These are phyloP conservation scores for Clarireedia monteithiana DNA, from an alignment of 2,329 filamentous ascomycete species.

Conservation along the genomic window DNA sequence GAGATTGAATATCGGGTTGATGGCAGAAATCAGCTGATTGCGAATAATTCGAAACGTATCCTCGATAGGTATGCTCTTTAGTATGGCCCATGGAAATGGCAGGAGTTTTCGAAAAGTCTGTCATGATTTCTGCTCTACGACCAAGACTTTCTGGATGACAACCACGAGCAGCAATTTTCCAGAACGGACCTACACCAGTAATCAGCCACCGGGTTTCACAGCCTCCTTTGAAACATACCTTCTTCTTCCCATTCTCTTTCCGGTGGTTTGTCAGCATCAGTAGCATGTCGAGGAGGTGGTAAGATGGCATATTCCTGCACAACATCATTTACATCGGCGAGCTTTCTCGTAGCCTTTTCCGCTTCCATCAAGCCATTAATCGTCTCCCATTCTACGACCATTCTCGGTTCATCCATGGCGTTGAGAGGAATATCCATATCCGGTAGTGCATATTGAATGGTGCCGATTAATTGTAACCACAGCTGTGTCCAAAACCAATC, in stretches of 20 bases:
- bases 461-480: constrained; percentile 30
- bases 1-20: constrained; percentile 46
- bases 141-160: constrained; percentile 57
- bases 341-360: constrained; percentile 36
- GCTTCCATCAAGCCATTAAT: constrained; percentile 42
- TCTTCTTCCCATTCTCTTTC: constrained; percentile 16
- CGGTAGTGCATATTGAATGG: constrained; percentile 45
- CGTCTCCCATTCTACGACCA: constrained; percentile 50
- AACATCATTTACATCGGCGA: constrained; percentile 50
- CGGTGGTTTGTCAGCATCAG: not conserved
- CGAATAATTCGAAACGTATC: constrained; percentile 36
- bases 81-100: constrained; percentile 42
- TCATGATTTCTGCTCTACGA: constrained; percentile 38
- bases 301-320: constrained; percentile 42
- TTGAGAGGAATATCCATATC: constrained; percentile 62
- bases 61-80: constrained; percentile 32
- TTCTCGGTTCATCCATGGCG: constrained; percentile 54
- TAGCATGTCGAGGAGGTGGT: constrained; percentile 20
- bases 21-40: constrained; percentile 40
- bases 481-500: constrained; percentile 37
- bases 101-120: constrained; percentile 38
- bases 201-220: constrained; percentile 37
- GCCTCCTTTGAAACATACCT: constrained; percentile 32
- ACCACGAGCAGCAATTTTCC: constrained; percentile 49
- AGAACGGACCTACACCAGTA: constrained; percentile 38